A percentile compares a stretch with the other conserved stretches of the same genome.
Conservation (phyloP, 371 early-diverging fungal species). For the Syncephalastrum monosporum region DNA sequence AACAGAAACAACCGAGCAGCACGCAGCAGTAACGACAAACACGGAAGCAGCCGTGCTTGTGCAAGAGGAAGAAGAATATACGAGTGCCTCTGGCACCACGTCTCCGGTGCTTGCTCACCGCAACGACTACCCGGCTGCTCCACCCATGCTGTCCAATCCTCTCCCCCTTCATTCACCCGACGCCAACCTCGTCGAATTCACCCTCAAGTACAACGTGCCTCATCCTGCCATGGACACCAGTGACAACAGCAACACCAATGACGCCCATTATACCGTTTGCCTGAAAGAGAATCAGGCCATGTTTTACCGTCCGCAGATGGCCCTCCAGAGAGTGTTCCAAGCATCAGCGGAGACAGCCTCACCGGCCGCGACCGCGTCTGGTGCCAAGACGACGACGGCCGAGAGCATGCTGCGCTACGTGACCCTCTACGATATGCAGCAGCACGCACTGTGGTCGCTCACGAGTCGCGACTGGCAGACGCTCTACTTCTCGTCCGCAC, state of each 20-base stretch:
- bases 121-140: constrained; percentile 16
- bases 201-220: constrained; percentile 9
- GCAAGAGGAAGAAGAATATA: no score
- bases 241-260: not conserved
- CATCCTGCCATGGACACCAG: not conserved
- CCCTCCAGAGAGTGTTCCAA: constrained; percentile 11
- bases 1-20: not conserved
- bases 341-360: constrained; percentile 1
- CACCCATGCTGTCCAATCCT: constrained; percentile 14
- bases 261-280: constrained; percentile 14
- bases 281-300: constrained; percentile 1
- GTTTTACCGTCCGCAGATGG: constrained; percentile 21
- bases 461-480: constrained; percentile 30
- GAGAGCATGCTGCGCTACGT: constrained; percentile 8
- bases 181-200: constrained; percentile 13
- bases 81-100: not conserved
- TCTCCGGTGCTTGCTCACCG: constrained; percentile 7
- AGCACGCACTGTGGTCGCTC: constrained; percentile 26
- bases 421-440: constrained; percentile 17
- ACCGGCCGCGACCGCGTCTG: not conserved
- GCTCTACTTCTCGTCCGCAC: constrained; percentile 17
- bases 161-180: not conserved
- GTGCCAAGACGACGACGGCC: not conserved
- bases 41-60: not conserved
- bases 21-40: not conserved